phyloP scores from a whole-genome alignment of 83 land plant species.

The Picea engelmannii region DNA sequence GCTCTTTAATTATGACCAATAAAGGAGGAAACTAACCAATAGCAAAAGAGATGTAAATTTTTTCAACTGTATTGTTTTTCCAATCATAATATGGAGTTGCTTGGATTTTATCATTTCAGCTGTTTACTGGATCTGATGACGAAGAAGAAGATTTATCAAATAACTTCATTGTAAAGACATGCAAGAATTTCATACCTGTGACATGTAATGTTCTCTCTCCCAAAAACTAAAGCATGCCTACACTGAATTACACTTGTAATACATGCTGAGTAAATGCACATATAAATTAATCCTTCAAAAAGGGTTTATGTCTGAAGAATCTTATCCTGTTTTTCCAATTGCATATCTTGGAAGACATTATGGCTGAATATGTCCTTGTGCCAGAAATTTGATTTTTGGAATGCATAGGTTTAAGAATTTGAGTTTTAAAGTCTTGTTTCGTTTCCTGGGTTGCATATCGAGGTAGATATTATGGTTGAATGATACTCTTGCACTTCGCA shows the following conservation, averaged over 20 bases:
- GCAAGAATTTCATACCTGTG: constrained; percentile 88
- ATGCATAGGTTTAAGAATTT: too few relatives aligned
- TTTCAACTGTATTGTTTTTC: neutral
- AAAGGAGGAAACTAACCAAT: neutral
- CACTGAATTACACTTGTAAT: neutral
- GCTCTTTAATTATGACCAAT: neutral
- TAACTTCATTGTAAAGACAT: constrained; percentile 87
- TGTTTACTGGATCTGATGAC: constrained; percentile 62
- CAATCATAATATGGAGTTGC: neutral
- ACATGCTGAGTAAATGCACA: neutral
- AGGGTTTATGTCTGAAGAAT: too few relatives aligned
- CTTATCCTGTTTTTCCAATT: too few relatives aligned
- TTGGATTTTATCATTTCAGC: constrained; percentile 36
- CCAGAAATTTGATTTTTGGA: too few relatives aligned
- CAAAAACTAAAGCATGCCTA: neutral
- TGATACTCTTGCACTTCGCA: neutral
- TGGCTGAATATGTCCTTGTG: too few relatives aligned
- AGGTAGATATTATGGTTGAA: neutral
- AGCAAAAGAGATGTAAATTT: neutral
- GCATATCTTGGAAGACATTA: too few relatives aligned
- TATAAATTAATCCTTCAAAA: neutral
- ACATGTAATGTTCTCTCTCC: constrained; percentile 46
- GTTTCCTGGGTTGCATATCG: too few relatives aligned
- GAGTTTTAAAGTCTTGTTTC: too few relatives aligned
- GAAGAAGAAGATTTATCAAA: constrained; percentile 84